Base-by-base conservation (phyloP, 2,329 filamentous ascomycete species). In the Xylaria sp. region DNA sequence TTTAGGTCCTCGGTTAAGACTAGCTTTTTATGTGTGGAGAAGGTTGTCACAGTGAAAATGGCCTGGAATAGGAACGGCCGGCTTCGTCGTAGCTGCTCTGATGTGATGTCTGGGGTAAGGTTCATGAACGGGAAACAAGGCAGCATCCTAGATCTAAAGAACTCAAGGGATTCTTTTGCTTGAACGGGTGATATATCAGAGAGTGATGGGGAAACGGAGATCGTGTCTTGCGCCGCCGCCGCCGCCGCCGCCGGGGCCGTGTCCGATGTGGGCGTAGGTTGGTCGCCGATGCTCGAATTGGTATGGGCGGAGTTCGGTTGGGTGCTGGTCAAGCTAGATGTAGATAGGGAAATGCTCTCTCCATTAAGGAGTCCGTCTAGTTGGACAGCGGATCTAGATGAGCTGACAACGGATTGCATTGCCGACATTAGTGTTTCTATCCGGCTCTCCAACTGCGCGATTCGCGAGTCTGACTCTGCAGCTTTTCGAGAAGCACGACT, bases 1-100 rank as follows among this genome's bases (percentile, higher is more conserved):
- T 80, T 80, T 45, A 82, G 71, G 48, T 78, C 73, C 24, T 77
- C 75, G 3, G 69, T 71, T 45, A 75, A 75, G 42, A 32, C 34
- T 3, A 76, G 42, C 63, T 74, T 78, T 62, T 75, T 66, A 51
- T 75, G 69, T 4, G 74, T 76, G 7, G 79, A 78, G 50, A 76
- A 75, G 1, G 76, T 74, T 6, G 77, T 75, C 0, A 81, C 78
- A 0, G 76, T 76, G 34, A 75, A 19, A 58, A 82, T 81, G 21
- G 80, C 79, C 27, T 76, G 77, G n/a, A 80, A 72, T 21, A 82
- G 62, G 48, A 80, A 73, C 0, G 80, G 80, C 42, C 77, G 69
- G 24, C 76, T 70, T 36, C 74, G 72, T 19, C 69, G 77, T n/a
- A 82, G 71, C 67, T 80, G 72, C 53, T 71, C 55, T n/a, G 69